phyloP scores from a whole-genome alignment of 768 basidiomycete species.

The Albatrellus ellisii region DNA sequence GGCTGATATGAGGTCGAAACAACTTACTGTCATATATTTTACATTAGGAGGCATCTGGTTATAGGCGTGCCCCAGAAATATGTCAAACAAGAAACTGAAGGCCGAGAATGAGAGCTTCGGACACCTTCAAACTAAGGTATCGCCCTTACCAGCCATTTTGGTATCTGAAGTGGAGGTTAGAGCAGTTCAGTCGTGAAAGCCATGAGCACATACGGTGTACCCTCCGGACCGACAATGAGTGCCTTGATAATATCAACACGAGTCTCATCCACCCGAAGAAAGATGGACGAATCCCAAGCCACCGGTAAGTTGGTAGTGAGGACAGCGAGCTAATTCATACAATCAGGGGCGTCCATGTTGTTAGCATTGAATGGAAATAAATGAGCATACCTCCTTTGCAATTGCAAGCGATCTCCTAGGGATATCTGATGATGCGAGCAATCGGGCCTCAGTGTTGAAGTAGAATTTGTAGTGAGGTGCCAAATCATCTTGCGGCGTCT shows the following conservation, averaged over 20 bases:
- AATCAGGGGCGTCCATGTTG: not conserved
- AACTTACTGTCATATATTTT: conserved; percentile 53
- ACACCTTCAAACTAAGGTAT: not conserved
- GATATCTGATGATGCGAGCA: conserved; percentile 74
- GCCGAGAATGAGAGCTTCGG: conserved; percentile 6
- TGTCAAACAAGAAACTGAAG: conserved; percentile 68
- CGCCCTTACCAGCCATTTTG: conserved; percentile 78
- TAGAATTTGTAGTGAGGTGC: conserved; percentile 77
- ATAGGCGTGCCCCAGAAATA: conserved; percentile 83
- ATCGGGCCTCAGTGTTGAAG: conserved; percentile 72
- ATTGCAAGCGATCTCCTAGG: conserved; percentile 89
- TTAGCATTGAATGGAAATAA: not conserved
- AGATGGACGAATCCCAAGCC: conserved; percentile 90
- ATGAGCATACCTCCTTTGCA: conserved; percentile 65
- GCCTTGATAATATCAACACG: conserved; percentile 89
- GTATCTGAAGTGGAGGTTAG: conserved; percentile 41
- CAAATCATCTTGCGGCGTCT: conserved; percentile 33
- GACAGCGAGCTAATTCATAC: conserved; percentile 59
- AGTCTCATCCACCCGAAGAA: conserved; percentile 84
- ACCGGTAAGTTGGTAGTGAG: conserved; percentile 91
- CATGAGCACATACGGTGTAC: conserved; percentile 60
- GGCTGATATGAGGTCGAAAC: not conserved
- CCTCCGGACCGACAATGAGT: conserved; percentile 86
- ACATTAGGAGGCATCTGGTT: conserved; percentile 76
- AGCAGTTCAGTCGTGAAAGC: not conserved